Evolutionary conservation across 2,329 filamentous ascomycete genomes (phyloP), one percentile per base, ranked within the genome.

Genomic region (Alternaria infectoria): DNA sequence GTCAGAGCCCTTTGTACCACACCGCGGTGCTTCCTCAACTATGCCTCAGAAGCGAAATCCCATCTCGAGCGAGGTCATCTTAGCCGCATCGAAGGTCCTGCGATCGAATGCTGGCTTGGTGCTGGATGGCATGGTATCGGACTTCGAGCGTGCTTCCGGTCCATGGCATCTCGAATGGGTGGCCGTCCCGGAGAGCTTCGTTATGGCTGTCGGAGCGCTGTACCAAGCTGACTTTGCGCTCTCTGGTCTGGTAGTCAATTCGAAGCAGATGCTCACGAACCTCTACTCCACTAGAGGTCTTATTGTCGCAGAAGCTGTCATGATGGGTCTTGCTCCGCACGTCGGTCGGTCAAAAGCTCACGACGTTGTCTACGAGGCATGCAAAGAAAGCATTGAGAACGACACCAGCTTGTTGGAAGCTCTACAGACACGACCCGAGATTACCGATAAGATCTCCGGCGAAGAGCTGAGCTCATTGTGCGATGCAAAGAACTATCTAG

Each of bases 131-230:
- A 87, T 88, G 86, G 84, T 88, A 0, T 81, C 82, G 0, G 86
- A 88, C 64, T 87, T 87, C 55, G 86, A 88, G 70, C 82, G 86
- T 2, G 86, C 86, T 1, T 86, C 84, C 9, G 86, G 86, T 0
- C 86, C 86, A 0, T 88, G 86, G 86, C 86, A 88, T 74, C 74
- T 88, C 8, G 86, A 88, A 67, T 88, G 86, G 86, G 82, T 84
- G 4, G 85, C 86, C 10, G 74, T 88, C 0, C 86, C 86, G 0
- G 82, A 85, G 57, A 83, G 82, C 46, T 88, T 88, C 62, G 83
- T 87, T 6, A 77, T 86, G 28, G 83, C 82, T 3, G 83, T 86
- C 1, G 86, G 86, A 0, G 82, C 86, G 0, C 74, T 88, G 13
- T 78, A 84, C 54, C 86, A 88, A 73, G 84, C 85, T 1, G 81